Conservation (phyloP, 1,139 yeast species). For the Waltiozyma sp. region DNA sequence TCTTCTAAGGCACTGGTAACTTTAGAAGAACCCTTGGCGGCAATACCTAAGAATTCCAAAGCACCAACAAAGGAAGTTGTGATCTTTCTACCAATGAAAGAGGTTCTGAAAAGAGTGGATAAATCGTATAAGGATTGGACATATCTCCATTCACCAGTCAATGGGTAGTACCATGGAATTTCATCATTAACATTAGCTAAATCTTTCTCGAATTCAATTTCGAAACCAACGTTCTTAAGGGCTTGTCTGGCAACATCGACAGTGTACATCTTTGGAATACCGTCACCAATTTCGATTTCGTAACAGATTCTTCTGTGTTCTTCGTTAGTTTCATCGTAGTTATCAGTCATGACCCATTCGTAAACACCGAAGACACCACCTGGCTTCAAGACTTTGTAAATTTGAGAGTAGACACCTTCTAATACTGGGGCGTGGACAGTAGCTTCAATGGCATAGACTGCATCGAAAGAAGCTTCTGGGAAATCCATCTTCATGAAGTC, state of each 20-base stretch:
- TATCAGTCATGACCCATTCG: slow-evolving; percentile 98
- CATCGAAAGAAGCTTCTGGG: slow-evolving; percentile 80
- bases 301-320: slow-evolving; percentile 93
- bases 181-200: slow-evolving; percentile 76
- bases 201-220: slow-evolving; percentile 63
- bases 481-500: slow-evolving; percentile 99
- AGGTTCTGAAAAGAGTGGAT: slow-evolving; percentile 82
- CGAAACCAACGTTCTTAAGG: slow-evolving; percentile 78
- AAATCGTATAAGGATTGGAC: slow-evolving; percentile 72
- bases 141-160: slow-evolving; percentile 87
- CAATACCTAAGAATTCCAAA: slow-evolving; percentile 75
- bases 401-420: slow-evolving; percentile 93
- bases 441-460: slow-evolving; percentile 97
- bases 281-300: slow-evolving; percentile 97
- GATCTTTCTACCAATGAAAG: slow-evolving; percentile 71
- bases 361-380: slow-evolving; percentile 97
- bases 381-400: slow-evolving; percentile 91
- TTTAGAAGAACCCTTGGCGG: slow-evolving; percentile 88
- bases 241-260: slow-evolving; percentile 83
- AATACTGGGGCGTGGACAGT: slow-evolving; percentile 96
- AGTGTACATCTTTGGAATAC: slow-evolving; percentile 94
- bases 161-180: slow-evolving; percentile 97
- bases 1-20: slow-evolving; percentile 91
- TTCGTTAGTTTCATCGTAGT: slow-evolving; percentile 74
- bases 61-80: slow-evolving; percentile 74